Evolutionary conservation across 2,329 filamentous ascomycete species (phyloP).

Genomic region (Xylariaceae sp.): DNA sequence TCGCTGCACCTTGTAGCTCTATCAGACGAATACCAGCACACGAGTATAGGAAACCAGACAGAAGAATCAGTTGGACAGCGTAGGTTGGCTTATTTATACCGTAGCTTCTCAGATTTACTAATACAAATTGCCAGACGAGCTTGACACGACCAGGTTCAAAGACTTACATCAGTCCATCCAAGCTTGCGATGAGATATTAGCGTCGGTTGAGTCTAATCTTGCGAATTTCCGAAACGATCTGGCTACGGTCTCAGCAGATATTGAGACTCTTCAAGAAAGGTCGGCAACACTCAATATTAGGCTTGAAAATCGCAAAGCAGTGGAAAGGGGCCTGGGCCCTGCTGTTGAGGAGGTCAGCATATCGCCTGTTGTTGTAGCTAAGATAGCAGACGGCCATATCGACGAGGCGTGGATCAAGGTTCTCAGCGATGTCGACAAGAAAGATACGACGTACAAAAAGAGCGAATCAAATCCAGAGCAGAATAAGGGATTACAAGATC

Average conservation of each 20-base stretch:
- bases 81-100: constrained; percentile 40
- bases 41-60: constrained; percentile 37
- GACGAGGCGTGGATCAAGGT: constrained; percentile 85
- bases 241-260: constrained; percentile 86
- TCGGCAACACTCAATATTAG: constrained; percentile 78
- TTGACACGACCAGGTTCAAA: constrained; percentile 78
- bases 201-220: constrained; percentile 87
- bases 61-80: constrained; percentile 66
- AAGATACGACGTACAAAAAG: constrained; percentile 65
- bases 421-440: constrained; percentile 69
- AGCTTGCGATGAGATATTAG: constrained; percentile 88
- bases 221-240: constrained; percentile 91
- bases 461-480: constrained; percentile 55
- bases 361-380: constrained; percentile 73
- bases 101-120: constrained; percentile 18
- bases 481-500: constrained; percentile 73
- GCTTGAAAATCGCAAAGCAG: constrained; percentile 80
- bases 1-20: constrained; percentile 67
- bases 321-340: constrained; percentile 81
- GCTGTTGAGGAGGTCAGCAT: constrained; percentile 89
- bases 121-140: constrained; percentile 53
- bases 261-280: constrained; percentile 84
- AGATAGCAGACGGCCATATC: constrained; percentile 81
- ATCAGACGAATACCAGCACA: constrained; percentile 26
- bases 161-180: constrained; percentile 83